Evolutionary conservation across 371 early-diverging fungal genomes (phyloP), one percentile per base, ranked within the genome.

Genomic region (Mucor saturninus): DNA sequence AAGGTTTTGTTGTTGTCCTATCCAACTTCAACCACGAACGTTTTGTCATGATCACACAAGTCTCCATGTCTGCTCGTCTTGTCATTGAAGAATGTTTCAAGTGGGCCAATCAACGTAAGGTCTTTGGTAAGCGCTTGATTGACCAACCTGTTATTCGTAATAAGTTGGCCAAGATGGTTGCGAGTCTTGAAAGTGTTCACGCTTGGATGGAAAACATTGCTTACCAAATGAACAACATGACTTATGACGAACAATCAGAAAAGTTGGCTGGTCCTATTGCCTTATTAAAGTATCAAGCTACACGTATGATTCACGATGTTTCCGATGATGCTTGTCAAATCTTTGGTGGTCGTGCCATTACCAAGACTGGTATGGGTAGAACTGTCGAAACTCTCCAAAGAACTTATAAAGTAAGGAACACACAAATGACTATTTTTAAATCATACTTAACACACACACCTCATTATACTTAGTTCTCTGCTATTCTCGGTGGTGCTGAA

Each of bases 401-500:
- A 68, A 68, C 80, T 5, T 74, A 83, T 76, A 86, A 35, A 35
- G 35, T 35, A 35, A 35, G 35, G 1, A 21, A 21, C 21, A 21
- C 21, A 21, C 21, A 21, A 21, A 85, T 72, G 56, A 76, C 83
- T 35, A 80, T 89, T 60, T 89, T 89, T 21, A 21, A 54, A 75
- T 72, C 37, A 4, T 60, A 29, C 9, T 26, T 4, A 85, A 81
- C 13, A 86, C 88, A 64, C 89, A 86, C 11, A 89, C 86, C 70
- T 79, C 82, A 65, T 83, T 89, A 14, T 90, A 89, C 21, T 45
- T 46, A 91, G 89, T 71, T 64, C 50, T 64, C 64, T 55, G 90
- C 93, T 38, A 93, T 93, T 56, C 90, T 91, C 32, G 93, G 93
- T 62, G 95, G 93, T 28, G 87, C 90, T 5, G 95, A 94, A 74